A percentile compares a stretch with the other conserved stretches of the same genome.
These are phyloP conservation scores for Aureobasidium sp. DNA, from an alignment of 2,329 filamentous ascomycete species.

Conservation along the genomic window DNA sequence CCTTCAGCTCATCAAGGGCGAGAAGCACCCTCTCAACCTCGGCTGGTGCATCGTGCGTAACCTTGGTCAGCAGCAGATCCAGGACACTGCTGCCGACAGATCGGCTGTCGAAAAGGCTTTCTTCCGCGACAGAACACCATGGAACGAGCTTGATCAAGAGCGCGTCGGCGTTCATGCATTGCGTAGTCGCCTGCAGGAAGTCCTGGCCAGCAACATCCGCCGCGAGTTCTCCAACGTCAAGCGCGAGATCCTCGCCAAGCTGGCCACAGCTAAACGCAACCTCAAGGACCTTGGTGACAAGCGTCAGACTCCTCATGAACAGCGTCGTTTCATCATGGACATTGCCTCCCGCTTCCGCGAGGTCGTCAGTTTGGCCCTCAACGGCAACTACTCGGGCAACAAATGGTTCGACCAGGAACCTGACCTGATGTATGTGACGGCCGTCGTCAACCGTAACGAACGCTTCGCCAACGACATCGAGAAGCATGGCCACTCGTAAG, in stretches of 20 bases:
- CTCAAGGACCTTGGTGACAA: conserved; percentile 46
- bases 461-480: conserved; percentile 2
- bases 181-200: conserved; percentile 33
- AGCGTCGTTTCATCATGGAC: conserved; percentile 43
- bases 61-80: conserved; percentile 25
- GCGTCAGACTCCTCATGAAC: conserved; percentile 41
- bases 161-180: conserved; percentile 38
- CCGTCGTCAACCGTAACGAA: conserved; percentile 3
- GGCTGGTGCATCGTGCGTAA: conserved; percentile 32
- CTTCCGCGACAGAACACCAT: conserved; percentile 29
- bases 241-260: conserved; percentile 29
- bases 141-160: conserved; percentile 32
- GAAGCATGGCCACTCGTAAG: neutral
- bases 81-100: conserved; percentile 15
- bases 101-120: conserved; percentile 29
- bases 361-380: conserved; percentile 25
- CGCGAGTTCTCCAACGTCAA: conserved; percentile 41
- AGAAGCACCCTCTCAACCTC: conserved; percentile 23
- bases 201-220: conserved; percentile 38
- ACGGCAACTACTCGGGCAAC: conserved; percentile 31
- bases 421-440: conserved; percentile 20
- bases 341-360: conserved; percentile 32
- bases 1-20: conserved; percentile 25
- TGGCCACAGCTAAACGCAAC: conserved; percentile 21
- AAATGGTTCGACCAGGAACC: conserved; percentile 30